Evolutionary conservation across 129 eudicot genomes (phyloP), one percentile per base, ranked within the genome.

Genomic region (Artemisia annua): DNA sequence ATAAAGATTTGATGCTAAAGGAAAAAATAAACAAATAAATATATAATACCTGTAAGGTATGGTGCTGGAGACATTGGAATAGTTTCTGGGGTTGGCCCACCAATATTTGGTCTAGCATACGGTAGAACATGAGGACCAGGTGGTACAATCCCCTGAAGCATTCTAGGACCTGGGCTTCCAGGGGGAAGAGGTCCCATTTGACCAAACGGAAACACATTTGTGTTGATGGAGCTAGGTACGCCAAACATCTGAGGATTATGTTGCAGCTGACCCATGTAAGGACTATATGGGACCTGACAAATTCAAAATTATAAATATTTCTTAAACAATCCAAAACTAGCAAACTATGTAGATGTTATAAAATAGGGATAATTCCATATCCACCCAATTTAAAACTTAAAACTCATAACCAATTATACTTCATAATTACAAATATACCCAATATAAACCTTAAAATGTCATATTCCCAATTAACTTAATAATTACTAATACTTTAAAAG

Each of bases 171-270:
- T 62, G 81, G 77, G 71, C 65, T 78, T 76, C 84, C 82, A 6
- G 85, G 83, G 64, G 84, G 81, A 15, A 69, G 74, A 4, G 81
- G 82, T 48, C 82, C 82, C 83, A 81, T 51, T 66, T 84, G 88
- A 61, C 86, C 74, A 62, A 75, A 79, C 16, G 88, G 64, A 48
- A 69, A 60, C 19, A 71, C 54, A 39, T 76, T 87, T 50, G 91
- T 13, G 66, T 76, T 83, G 44, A 81, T 71, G 6, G 83, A 51
- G 53, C 88, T 71, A 0, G 84, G 85, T 46, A 78, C n/a, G 15
- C 82, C 82, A 81, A 64, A 76, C 88, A 87, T 73, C 71, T 87
- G 92, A 57, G 81, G 69, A 9, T 81, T 77, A 57, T 73, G 87
- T 65, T 70, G 82, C 72, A 78, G 51, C 67, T 80, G 83, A 30